Evolutionary conservation across 2,329 filamentous ascomycete species (phyloP).

Genomic region (Penicillium sp.): DNA sequence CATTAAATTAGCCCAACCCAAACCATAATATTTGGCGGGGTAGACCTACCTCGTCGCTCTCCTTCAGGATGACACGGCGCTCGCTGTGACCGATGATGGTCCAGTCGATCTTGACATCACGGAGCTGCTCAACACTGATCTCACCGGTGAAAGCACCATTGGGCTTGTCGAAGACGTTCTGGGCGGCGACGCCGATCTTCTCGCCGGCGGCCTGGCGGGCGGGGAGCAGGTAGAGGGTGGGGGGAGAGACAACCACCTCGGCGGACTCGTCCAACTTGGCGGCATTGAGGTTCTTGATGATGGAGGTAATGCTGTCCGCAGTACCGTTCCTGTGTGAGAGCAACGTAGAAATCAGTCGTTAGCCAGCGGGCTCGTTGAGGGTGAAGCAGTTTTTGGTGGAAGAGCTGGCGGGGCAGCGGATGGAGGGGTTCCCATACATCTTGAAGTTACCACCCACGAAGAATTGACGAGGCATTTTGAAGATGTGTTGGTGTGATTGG

Average conservation of each 20-base stretch:
- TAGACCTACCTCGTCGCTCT: constrained; percentile 58
- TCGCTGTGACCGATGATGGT: constrained; percentile 89
- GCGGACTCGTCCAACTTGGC: constrained; percentile 54
- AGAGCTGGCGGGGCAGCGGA: constrained; percentile 18
- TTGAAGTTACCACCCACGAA: constrained; percentile 99
- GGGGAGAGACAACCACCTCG: constrained; percentile 94
- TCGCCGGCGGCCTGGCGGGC: constrained; percentile 68
- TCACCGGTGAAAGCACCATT: constrained; percentile 96
- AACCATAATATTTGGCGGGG: no score
- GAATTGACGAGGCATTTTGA: constrained; percentile 87
- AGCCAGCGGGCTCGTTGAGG: no score
- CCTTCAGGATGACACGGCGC: constrained; percentile 78
- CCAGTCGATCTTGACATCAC: constrained; percentile 83
- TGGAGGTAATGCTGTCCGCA: constrained; percentile 76
- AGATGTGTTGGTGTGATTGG: constrained; percentile 11
- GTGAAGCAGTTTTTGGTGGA: no score
- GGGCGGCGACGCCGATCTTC: constrained; percentile 76
- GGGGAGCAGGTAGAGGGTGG: constrained; percentile 79
- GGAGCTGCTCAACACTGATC: constrained; percentile 83
- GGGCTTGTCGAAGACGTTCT: constrained; percentile 96
- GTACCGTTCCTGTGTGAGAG: constrained; percentile 73
- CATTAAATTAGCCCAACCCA: no score
- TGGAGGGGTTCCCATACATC: constrained; percentile 60
- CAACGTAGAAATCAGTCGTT: no score
- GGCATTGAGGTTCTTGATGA: constrained; percentile 79